Conservation (phyloP, 371 early-diverging fungal species). For the Mucor circinelloides region DNA sequence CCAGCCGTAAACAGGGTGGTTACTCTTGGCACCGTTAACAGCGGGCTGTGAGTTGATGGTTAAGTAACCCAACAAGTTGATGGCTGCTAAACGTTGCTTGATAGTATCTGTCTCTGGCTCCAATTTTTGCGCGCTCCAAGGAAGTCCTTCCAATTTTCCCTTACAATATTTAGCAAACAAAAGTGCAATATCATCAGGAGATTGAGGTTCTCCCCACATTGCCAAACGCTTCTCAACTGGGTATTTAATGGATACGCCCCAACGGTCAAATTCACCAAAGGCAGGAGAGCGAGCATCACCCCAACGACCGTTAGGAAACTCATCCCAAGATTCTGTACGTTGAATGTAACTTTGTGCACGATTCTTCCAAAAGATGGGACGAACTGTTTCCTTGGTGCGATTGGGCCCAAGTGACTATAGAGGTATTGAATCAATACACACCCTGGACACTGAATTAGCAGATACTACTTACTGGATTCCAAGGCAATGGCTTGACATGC, state of each 20-base stretch:
- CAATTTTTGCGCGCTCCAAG: slow-evolving; percentile 91
- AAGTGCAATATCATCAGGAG: slow-evolving; percentile 65
- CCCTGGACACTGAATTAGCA: background rate
- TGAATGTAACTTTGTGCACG: slow-evolving; percentile 89
- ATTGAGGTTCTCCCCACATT: slow-evolving; percentile 82
- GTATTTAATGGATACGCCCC: slow-evolving; percentile 81
- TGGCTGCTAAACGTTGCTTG: slow-evolving; percentile 65
- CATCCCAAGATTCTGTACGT: slow-evolving; percentile 97
- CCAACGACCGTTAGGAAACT: slow-evolving; percentile 98
- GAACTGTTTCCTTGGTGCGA: slow-evolving; percentile 91
- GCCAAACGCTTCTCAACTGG: slow-evolving; percentile 60
- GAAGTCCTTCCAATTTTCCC: slow-evolving; percentile 78
- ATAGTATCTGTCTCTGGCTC: slow-evolving; percentile 83
- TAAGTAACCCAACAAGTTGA: slow-evolving; percentile 85
- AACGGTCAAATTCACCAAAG: slow-evolving; percentile 94
- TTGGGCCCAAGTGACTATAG: slow-evolving; percentile 68
- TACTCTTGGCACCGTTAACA: slow-evolving; percentile 87
- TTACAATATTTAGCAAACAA: slow-evolving; percentile 86
- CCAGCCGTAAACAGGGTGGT: slow-evolving; percentile 89
- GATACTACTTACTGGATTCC: slow-evolving; percentile 76
- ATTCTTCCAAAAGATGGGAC: slow-evolving; percentile 98
- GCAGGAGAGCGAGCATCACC: slow-evolving; percentile 93
- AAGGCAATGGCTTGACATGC: slow-evolving; percentile 87
- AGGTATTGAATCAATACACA: background rate
- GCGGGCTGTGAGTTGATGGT: slow-evolving; percentile 97